Evolutionary conservation across 331 rosid genomes (phyloP), one percentile per base, ranked within the genome.

Genomic region (Quercus phellos): DNA sequence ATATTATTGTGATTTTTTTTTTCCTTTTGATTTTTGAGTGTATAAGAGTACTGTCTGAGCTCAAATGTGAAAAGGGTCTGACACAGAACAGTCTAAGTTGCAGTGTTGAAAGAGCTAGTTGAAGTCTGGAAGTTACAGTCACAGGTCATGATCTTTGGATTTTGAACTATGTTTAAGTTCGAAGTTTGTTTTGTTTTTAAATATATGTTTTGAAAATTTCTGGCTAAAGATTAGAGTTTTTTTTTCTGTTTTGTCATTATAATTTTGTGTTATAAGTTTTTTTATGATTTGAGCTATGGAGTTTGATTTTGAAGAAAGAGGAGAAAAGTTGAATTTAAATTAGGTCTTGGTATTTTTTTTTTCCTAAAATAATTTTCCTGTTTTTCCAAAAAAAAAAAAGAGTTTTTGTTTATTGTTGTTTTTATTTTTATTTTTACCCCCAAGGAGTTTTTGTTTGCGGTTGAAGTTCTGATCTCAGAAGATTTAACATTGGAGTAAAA

Each of bases 61-160:
- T 82, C 58, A 59, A 83, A 74, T 55, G 84, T 87, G 86, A 81
- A 83, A 75, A 68, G 68, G 66, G 51, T 77, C 85, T 80, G 79
- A 34, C 51, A 77, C 80, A 27, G 68, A 60, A 50, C 71, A 53
- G 70, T 77, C 83, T 74, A 51, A 67, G 75, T 60, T 71, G 72
- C 79, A 82, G 83, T 75, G 81, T 32, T 12, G 89, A 85, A 82
- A 85, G 81, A 84, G 89, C 67, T 82, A 73, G 84, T 70, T 80
- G 86, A 84, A 85, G 87, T 82, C 78, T 80, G 80, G 86, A 87
- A 81, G 61, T 88, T 81, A 75, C 63, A 73, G 84, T 82, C 77
- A 71, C 89, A 86, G 90, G 89, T 86, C 74, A 63, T 86, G 88
- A 80, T 86, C 85, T 86, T 84, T 83, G 80, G 78, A 80, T 88